Evolutionary conservation across 106 monocot genomes (phyloP).

Genomic region (Dendrobium catenatum): DNA sequence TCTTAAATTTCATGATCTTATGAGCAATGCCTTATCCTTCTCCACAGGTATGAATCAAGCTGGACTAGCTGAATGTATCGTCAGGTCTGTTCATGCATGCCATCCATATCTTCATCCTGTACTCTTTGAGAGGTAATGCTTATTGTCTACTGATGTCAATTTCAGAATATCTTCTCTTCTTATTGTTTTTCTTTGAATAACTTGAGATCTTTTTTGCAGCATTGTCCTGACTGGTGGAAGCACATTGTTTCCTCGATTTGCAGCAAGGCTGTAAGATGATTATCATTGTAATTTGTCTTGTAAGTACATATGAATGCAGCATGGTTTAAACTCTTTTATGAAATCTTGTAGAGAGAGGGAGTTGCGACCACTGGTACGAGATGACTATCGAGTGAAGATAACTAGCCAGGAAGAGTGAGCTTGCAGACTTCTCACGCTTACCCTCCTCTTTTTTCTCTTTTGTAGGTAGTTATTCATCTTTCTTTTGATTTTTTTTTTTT

Average conservation of each 20-base stretch:
- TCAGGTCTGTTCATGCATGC: slow-evolving; percentile 72
- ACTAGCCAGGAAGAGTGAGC: slow-evolving; percentile 64
- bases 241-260: slow-evolving; percentile 80
- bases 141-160: neutral
- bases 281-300: neutral
- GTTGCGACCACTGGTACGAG: slow-evolving; percentile 71
- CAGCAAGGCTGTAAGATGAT: slow-evolving; percentile 74
- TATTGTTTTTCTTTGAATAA: neutral
- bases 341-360: slow-evolving; percentile 58
- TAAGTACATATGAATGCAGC: neutral
- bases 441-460: neutral
- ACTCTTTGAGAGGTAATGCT: slow-evolving; percentile 71
- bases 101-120: slow-evolving; percentile 90
- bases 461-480: neutral
- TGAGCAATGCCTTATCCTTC: neutral
- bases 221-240: slow-evolving; percentile 95
- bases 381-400: slow-evolving; percentile 77
- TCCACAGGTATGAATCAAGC: slow-evolving; percentile 94
- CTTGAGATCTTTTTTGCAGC: slow-evolving; percentile 32
- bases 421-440: too few relatives aligned
- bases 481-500: neutral
- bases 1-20: neutral
- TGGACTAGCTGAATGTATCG: slow-evolving; percentile 87
- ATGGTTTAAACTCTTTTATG: neutral
- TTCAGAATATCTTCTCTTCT: neutral